Conservation (phyloP, 73 alveolate species). For the Paramecium primaurelia region DNA sequence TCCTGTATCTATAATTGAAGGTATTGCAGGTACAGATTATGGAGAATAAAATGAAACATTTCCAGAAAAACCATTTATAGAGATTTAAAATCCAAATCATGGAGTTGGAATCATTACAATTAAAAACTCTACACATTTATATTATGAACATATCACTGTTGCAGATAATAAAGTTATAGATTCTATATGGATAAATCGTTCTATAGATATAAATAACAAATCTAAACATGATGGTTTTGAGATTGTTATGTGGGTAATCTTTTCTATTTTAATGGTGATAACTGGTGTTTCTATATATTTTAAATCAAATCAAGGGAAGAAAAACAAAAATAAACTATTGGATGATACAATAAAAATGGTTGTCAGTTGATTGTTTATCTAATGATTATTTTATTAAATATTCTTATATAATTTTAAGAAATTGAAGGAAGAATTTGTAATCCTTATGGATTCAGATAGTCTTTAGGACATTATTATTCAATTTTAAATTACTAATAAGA, state of each 20-base stretch:
- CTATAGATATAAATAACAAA: not conserved
- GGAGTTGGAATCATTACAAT: slow-evolving; percentile 1
- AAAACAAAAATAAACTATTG: not conserved
- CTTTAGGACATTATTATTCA: not conserved
- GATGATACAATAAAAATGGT: not conserved
- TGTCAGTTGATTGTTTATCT: not conserved
- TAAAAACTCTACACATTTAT: not conserved
- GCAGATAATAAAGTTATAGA: not conserved
- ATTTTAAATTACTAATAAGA: not conserved
- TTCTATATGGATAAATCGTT: not conserved
- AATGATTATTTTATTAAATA: not conserved
- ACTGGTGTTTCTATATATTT: not conserved
- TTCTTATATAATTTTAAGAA: not conserved
- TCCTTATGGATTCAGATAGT: not conserved
- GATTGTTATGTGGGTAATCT: not conserved
- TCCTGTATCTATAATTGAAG: slow-evolving; percentile 35
- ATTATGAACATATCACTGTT: not conserved
- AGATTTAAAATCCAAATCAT: not conserved
- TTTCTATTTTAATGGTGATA: not conserved
- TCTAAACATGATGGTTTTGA: not conserved
- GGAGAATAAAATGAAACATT: not conserved
- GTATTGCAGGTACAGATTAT: slow-evolving; percentile 26
- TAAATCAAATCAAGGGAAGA: not conserved
- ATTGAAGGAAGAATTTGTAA: not conserved
- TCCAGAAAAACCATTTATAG: not conserved